Evolutionary conservation across 495 filamentous ascomycete genomes (phyloP).

Genomic region (Aspergillus mulundensis): DNA sequence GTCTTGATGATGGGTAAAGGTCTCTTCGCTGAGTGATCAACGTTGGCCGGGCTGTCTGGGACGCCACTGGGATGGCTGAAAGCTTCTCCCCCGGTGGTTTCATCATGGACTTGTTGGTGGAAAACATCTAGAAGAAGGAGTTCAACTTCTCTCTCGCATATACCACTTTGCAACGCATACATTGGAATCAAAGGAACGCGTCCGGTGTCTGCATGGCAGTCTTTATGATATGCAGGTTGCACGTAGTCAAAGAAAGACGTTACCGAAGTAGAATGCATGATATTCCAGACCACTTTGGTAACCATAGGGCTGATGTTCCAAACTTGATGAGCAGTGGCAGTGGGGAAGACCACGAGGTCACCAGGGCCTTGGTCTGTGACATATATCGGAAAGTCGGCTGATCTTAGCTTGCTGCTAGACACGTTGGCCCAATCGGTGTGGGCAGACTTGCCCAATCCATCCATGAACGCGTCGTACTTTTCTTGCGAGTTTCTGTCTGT

Average conservation of each 20-base stretch:
- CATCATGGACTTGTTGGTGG: slow-evolving; percentile 15
- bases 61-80: neutral
- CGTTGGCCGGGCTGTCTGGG: neutral
- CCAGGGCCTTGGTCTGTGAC: slow-evolving; percentile 20
- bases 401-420: slow-evolving; percentile 9
- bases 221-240: slow-evolving; percentile 19
- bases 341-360: slow-evolving; percentile 23
- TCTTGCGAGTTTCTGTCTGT: slow-evolving; percentile 17
- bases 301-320: slow-evolving; percentile 22
- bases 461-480: slow-evolving; percentile 22
- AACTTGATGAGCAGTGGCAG: slow-evolving; percentile 22
- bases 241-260: slow-evolving; percentile 19
- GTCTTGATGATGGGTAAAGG: slow-evolving; percentile 5
- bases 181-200: slow-evolving; percentile 20
- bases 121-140: slow-evolving; percentile 10
- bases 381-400: slow-evolving; percentile 22
- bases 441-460: slow-evolving; percentile 16
- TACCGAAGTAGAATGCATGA: slow-evolving; percentile 19
- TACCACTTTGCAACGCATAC: slow-evolving; percentile 9
- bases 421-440: slow-evolving; percentile 25
- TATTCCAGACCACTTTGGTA: slow-evolving; percentile 24
- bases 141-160: neutral
- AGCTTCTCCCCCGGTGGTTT: slow-evolving; percentile 9
- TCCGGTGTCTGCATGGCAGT: slow-evolving; percentile 21
- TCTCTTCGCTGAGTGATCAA: slow-evolving; percentile 13